Evolutionary conservation across 768 basidiomycete genomes (phyloP), one percentile per base, ranked within the genome.

Genomic region (Lyophyllum shimeji): DNA sequence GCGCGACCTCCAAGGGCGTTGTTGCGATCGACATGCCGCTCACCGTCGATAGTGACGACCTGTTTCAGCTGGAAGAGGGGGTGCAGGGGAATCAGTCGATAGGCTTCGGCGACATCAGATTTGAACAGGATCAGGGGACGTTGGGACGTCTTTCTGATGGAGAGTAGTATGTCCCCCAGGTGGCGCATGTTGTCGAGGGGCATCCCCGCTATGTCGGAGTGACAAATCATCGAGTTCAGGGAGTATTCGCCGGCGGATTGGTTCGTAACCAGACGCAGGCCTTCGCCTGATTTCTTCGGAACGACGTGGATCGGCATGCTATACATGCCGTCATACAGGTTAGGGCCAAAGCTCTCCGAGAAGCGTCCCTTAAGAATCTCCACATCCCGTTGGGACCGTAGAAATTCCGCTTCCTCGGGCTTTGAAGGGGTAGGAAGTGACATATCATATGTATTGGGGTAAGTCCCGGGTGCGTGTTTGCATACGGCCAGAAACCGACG

Each of bases 61-160:
- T 79, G 77, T 15, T 72, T 72, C 0, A 79, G 53, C 46, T 80
- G 75, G 76, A 76, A 79, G 0, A 61, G 42, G 0, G 69, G 73
- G 44, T 77, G 71, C 58, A 76, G 62, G 0, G 76, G 78, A 7
- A 76, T 49, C 0, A 67, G 63, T 0, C 69, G 58, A 27, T 76
- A 81, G 0, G 78, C 78, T 12, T 72, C 62, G 0, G 67, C 29
- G 9, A 29, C 29, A 29, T 29, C 29, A 29, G 29, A 29, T 29
- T 29, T 29, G 29, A 29, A 29, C 0, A 70, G 23, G 3, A 61
- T 47, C 0, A 68, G 43, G 11, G 25, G 4, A 9, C 9, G 8
- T 23, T 43, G 0, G 1, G 48, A 9, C 5, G 29, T 5, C 5
- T 29, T 29, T 4, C 9, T 4, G 29, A 29, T 4, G 9, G 9